These are phyloP conservation scores for Calophaca sinica DNA, from an alignment of 306 rosid species.

Conservation along the genomic window DNA sequence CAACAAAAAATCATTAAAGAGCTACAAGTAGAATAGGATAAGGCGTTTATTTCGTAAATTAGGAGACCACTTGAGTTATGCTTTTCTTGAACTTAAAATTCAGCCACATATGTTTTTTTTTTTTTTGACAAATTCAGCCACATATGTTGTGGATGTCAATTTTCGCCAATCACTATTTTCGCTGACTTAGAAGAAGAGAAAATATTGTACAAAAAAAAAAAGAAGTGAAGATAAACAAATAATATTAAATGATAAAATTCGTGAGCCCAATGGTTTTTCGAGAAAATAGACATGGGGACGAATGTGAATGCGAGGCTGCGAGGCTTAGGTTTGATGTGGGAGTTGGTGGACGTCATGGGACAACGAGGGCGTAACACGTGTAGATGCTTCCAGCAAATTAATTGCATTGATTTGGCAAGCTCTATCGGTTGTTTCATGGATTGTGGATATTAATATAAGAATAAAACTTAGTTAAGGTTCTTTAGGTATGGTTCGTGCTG, in stretches of 20 bases:
- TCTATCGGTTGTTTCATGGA: not conserved
- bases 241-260: slow-evolving; percentile 2
- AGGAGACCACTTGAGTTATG: not conserved
- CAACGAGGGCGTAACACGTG: not conserved
- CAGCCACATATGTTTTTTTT: slow-evolving; percentile 30
- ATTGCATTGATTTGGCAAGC: not conserved
- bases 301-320: not conserved
- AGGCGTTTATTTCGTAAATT: too few species aligned
- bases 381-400: not conserved
- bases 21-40: too few species aligned
- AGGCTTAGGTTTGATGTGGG: not conserved
- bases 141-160: not conserved
- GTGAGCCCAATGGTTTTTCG: not conserved
- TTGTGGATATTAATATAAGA: too few species aligned
- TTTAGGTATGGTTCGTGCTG: too few species aligned
- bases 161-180: not conserved
- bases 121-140: slow-evolving; percentile 33
- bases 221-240: not conserved
- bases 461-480: too few species aligned
- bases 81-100: slow-evolving; percentile 5
- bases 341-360: not conserved
- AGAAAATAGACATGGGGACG: not conserved
- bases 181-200: not conserved
- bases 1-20: too few species aligned
- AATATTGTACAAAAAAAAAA: not conserved